A percentile compares a stretch with the other conserved stretches of the same genome.
phyloP scores from a whole-genome alignment of 192 early-diverging fungal genomes.

The Blastocladiella britannica region DNA sequence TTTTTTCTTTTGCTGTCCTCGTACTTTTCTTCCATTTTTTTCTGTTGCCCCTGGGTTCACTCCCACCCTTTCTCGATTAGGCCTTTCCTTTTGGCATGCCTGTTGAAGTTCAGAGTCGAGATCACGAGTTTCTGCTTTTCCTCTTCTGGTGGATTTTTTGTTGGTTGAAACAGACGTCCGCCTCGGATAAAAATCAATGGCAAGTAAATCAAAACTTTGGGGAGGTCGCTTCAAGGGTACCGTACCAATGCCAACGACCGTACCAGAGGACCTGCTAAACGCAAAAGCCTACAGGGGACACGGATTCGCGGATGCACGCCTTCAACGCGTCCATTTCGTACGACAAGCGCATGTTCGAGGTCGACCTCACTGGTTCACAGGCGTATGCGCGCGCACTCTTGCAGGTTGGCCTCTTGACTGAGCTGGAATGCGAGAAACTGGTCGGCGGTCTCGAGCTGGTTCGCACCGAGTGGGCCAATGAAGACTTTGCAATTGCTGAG shows the following conservation, averaged over 20 bases:
- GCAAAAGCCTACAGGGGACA: constrained; percentile 42
- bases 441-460: constrained; percentile 57
- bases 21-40: too few species aligned
- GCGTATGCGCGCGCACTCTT: constrained; percentile 71
- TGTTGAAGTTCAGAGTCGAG: too few species aligned
- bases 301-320: constrained; percentile 86
- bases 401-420: constrained; percentile 49
- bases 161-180: too few species aligned
- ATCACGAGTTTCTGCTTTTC: too few species aligned
- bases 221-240: constrained; percentile 49
- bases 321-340: constrained; percentile 93
- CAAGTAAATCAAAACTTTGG: too few species aligned
- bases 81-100: too few species aligned
- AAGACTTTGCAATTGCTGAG: constrained; percentile 42
- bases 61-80: too few species aligned
- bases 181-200: too few species aligned
- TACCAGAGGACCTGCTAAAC: background rate
- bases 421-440: constrained; percentile 46
- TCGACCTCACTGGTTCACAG: constrained; percentile 68
- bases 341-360: constrained; percentile 79
- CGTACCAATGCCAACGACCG: background rate
- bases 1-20: too few species aligned
- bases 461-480: constrained; percentile 56
- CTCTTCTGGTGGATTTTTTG: too few species aligned
- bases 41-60: too few species aligned